phyloP scores from a whole-genome alignment of 192 early-diverging fungal genomes.

The Thamnidium elegans region DNA sequence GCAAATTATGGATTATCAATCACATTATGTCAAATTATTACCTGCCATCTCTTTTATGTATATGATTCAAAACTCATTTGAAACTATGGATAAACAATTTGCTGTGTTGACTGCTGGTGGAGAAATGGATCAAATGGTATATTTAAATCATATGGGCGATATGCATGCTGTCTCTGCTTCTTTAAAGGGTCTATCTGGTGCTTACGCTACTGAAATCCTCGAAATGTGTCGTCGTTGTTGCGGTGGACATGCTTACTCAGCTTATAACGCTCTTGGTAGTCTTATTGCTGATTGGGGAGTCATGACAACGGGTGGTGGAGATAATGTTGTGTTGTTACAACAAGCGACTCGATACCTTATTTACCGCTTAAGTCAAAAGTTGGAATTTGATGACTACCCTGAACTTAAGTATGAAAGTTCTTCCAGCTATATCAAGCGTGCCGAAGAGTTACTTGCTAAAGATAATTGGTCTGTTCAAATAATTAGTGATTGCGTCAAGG shows the following conservation, averaged over 20 bases:
- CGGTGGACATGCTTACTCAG: slow-evolving; percentile 65
- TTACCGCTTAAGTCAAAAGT: slow-evolving; percentile 24
- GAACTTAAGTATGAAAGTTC: slow-evolving; percentile 21
- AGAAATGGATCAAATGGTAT: slow-evolving; percentile 45
- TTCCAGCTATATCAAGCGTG: slow-evolving; percentile 14
- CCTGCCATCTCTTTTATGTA: slow-evolving; percentile 54
- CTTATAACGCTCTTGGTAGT: slow-evolving; percentile 63
- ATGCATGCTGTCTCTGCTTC: slow-evolving; percentile 56
- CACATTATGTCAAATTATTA: slow-evolving; percentile 55
- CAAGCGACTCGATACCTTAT: slow-evolving; percentile 51
- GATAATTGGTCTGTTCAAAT: slow-evolving; percentile 15
- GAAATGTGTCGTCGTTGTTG: slow-evolving; percentile 51
- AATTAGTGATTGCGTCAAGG: slow-evolving; percentile 3
- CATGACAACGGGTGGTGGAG: slow-evolving; percentile 56
- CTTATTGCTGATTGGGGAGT: slow-evolving; percentile 61
- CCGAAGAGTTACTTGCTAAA: slow-evolving; percentile 10
- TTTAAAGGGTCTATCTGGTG: slow-evolving; percentile 48
- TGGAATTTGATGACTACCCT: slow-evolving; percentile 25
- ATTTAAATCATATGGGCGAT: slow-evolving; percentile 49
- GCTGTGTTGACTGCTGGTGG: slow-evolving; percentile 38
- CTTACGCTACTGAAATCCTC: slow-evolving; percentile 50
- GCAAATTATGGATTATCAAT: slow-evolving; percentile 67
- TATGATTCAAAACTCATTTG: slow-evolving; percentile 23
- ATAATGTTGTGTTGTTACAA: slow-evolving; percentile 45
- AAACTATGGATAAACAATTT: slow-evolving; percentile 18